A percentile compares a stretch with the other conserved stretches of the same genome.
Evolutionary conservation across 257 asterid species (phyloP).

Genomic region (Penstemon davidsonii): DNA sequence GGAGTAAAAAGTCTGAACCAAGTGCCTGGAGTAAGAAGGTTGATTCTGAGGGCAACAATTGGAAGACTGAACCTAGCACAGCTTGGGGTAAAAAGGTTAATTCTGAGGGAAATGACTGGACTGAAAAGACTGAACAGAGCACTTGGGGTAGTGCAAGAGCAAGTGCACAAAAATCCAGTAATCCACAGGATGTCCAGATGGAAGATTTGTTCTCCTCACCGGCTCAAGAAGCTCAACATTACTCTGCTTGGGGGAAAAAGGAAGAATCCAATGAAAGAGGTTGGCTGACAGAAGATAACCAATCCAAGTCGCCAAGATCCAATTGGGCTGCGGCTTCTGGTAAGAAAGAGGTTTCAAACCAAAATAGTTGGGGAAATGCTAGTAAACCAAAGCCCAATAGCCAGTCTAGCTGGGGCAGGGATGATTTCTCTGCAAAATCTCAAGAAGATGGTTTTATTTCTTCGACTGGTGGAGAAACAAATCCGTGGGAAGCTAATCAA

Average conservation of each 20-base stretch:
- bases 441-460: conserved; percentile 17
- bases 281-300: conserved; percentile 37
- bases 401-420: conserved; percentile 38
- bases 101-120: neutral
- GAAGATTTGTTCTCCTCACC: too few species aligned
- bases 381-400: conserved; percentile 23
- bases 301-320: conserved; percentile 33
- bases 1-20: neutral
- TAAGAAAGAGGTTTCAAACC: conserved; percentile 13
- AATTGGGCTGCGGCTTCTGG: conserved; percentile 33
- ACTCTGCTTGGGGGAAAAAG: conserved; percentile 38
- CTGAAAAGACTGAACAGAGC: conserved; percentile 14
- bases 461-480: neutral
- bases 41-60: neutral
- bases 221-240: conserved; percentile 18
- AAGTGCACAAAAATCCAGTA: neutral
- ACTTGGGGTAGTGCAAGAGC: neutral
- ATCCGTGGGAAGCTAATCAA: conserved; percentile 21
- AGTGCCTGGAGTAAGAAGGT: conserved; percentile 16
- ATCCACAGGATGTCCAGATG: neutral
- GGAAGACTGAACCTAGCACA: neutral
- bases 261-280: conserved; percentile 30
- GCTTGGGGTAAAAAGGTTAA: conserved; percentile 19
- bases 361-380: conserved; percentile 22
- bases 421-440: conserved; percentile 21